Evolutionary conservation across 805 yeast genomes (phyloP), one percentile per base, ranked within the genome.

Genomic region (Wickerhamiella bombiphila): DNA sequence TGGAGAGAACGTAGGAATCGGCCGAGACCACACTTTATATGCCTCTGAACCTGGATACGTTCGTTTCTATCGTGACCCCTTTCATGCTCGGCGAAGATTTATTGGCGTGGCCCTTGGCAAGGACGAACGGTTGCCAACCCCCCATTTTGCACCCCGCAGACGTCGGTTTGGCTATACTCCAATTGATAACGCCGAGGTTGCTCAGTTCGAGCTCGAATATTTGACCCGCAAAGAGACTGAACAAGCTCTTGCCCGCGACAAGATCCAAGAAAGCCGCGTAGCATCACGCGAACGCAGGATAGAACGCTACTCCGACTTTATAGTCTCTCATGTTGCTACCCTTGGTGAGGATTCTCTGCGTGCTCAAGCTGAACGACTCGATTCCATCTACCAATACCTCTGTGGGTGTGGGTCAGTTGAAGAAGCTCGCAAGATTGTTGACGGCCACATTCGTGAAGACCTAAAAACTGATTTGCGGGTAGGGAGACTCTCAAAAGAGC

Each of bases 31-130:
- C 58, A 88, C 98, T 2, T 70, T 91, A 22, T 83, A 67, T 57
- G 95, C 98, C 3, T 52, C 66, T 25, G 97, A 91, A 55, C 94
- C 95, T 2, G 98, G 98, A 19, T 83, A 65, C 56, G 96, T 88
- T 22, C 72, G 93, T 45, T 91, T 72, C 60, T 91, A 91, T 59
- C 63, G 77, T 43, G 95, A 91, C 63, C 97, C 98, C 4, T 91
- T 91, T 68, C 97, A 91, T 54, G 96, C 97, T 31, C 72, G 74
- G 56, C 74, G 96, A 55, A 79, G 76, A 54, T 82, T 81, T 54
- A 80, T 85, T 45, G 98, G 98, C 29, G 75, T 91, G 28, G 85
- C 94, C 0, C 66, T 91, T 36, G 63, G 61, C 28, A 67, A 68
- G 42, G 79, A 75, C 2, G 59, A 70, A 25, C 62, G 65, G 43